These are phyloP conservation scores for Coniochaeta prunicola DNA, from an alignment of 2,329 filamentous ascomycete genomes.

Conservation along the genomic window DNA sequence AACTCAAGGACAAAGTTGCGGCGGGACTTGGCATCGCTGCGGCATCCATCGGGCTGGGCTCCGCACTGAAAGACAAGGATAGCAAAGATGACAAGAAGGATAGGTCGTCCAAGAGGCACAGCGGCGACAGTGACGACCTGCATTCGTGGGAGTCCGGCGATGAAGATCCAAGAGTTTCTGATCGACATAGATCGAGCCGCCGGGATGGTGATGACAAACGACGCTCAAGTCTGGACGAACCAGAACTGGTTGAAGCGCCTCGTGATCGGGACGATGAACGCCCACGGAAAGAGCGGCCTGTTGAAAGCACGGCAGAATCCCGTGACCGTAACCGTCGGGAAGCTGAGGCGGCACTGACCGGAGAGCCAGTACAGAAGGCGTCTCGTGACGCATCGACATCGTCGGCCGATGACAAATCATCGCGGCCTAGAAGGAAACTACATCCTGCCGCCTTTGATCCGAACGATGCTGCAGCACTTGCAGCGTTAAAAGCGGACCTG, in stretches of 20 bases:
- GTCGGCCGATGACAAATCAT: background rate
- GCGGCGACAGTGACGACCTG: background rate
- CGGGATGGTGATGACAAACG: background rate
- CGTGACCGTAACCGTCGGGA: conserved; percentile 24
- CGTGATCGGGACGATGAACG: conserved; percentile 7
- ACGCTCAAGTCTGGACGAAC: background rate
- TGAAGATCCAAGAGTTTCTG: background rate
- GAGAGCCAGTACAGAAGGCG: conserved; percentile 23
- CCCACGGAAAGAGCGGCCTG: conserved; percentile 9
- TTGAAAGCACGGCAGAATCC: conserved; percentile 7
- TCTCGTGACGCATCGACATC: conserved; percentile 21
- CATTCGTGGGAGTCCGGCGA: conserved; percentile 1
- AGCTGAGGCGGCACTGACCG: conserved; percentile 27
- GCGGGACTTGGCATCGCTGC: conserved; percentile 41
- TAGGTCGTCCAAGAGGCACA: conserved; percentile 8
- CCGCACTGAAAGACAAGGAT: conserved; percentile 29
- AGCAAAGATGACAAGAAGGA: conserved; percentile 27
- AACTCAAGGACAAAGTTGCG: conserved; percentile 39
- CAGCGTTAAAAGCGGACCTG: conserved; percentile 42
- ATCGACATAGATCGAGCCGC: background rate
- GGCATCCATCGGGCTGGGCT: conserved; percentile 36
- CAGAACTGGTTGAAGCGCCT: background rate
- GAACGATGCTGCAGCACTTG: conserved; percentile 42
- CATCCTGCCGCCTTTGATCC: conserved; percentile 40
- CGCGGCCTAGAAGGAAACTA: conserved; percentile 16